A percentile compares a stretch with the other conserved stretches of the same genome.
These are phyloP conservation scores for Cyclocybe cylindracea DNA, from an alignment of 768 basidiomycete species.

Conservation along the genomic window DNA sequence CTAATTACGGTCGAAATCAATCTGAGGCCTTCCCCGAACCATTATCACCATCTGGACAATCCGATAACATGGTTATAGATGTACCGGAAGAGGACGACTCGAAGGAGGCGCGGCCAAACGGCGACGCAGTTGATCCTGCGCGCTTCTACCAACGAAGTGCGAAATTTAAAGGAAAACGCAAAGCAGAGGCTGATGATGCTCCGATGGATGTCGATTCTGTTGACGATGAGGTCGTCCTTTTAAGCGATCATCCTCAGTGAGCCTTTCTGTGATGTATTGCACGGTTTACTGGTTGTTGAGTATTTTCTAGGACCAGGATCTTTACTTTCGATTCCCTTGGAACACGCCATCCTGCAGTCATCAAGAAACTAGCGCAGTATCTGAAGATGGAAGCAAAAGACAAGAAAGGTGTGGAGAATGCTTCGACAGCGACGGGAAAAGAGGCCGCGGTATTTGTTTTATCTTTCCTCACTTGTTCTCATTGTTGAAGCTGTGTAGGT, in stretches of 20 bases:
- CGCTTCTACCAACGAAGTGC: no score
- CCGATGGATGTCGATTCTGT: not conserved
- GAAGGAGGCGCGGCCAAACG: not conserved
- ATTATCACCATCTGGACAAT: not conserved
- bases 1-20: not conserved
- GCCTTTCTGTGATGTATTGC: not conserved
- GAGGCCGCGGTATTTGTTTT: slow-evolving; percentile 48
- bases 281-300: not conserved
- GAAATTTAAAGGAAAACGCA: no score
- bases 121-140: no score
- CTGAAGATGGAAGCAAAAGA: slow-evolving; percentile 77
- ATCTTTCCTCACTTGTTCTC: not conserved
- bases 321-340: slow-evolving; percentile 92
- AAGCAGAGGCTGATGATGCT: no score
- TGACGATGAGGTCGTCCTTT: not conserved
- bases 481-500: slow-evolving; percentile 50
- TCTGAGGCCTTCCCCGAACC: not conserved
- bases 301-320: slow-evolving; percentile 65
- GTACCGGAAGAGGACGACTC: not conserved
- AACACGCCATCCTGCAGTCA: slow-evolving; percentile 63
- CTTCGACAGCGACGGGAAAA: slow-evolving; percentile 44
- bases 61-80: not conserved
- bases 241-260: slow-evolving; percentile 10
- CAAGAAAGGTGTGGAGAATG: slow-evolving; percentile 49
- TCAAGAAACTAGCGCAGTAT: slow-evolving; percentile 63